These are phyloP conservation scores for maize (Zea mays) DNA, from an alignment of 176 grass and related monocot genomes.

Conservation along the genomic window Zm-B73-REFERENCE-NAM-5.0 NC_050101.1:140355001-140355500, in stretches of 20 bases:
- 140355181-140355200: neutral
- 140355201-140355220: neutral
- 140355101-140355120: neutral
- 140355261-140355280: constrained; percentile 36
- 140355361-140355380: constrained; percentile 39
- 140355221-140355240: constrained; percentile 49
- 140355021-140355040: constrained; percentile 37
- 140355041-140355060: constrained; percentile 42
- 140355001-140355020: constrained; percentile 42
- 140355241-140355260: constrained; percentile 44
- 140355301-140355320: constrained; percentile 16
- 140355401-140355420: constrained; percentile 30
- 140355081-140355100: constrained; percentile 26
- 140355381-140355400: constrained; percentile 26
- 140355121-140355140: neutral
- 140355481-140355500: no score
- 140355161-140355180: constrained; percentile 26
- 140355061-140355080: constrained; percentile 41
- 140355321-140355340: constrained; percentile 26
- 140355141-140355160: neutral
- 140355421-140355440: constrained; percentile 16
- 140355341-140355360: constrained; percentile 42
- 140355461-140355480: constrained; percentile 20
- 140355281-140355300: constrained; percentile 38
- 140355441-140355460: constrained; percentile 14